Evolutionary conservation across 2,329 filamentous ascomycete genomes (phyloP), one percentile per base, ranked within the genome.

Genomic region (Fulvia fulva): DNA sequence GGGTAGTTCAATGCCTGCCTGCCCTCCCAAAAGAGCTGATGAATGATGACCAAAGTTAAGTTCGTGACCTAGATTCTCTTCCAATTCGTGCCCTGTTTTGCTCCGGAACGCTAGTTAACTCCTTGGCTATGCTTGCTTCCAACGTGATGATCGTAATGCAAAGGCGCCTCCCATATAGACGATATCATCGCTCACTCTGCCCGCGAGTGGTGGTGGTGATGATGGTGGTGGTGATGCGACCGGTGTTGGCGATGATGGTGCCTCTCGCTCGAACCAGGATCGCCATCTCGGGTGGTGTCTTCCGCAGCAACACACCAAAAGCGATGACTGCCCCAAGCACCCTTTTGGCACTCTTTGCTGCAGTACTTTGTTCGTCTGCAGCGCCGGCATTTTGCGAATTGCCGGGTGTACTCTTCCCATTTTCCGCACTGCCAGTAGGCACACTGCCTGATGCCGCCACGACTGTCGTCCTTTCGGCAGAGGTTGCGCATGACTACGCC

Each of bases 271-370:
- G 65, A 60, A 23, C 64, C 63, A 34, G 57, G 60, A 45, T 65
- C 66, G 23, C 63, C 62, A 32, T 65, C 59, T 46, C 63, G n/a
- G n/a, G n/a, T 57, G 25, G 76, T 67, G 44, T 71, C 69, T 56
- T 82, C 82, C 16, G 89, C 89, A 59, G 88, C 87, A 58, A 94
- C 88, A 74, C 94, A 99, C 94, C 94, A 99, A 77, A 97, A 95
- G 61, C 94, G 87, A 74, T 99, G 94, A 76, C 91, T 97, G 26
- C 94, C 91, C 94, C 94, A 99, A 9, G 94, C 95, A 68, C 90
- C 95, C 81, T 97, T 97, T 77, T 99, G 94, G 76, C 94, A 99
- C 75, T 99, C 94, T 77, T 99, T 99, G 83, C 92, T 97, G 86
- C 94, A 99, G 63, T 72, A 72, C 55, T 99, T 99, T 62, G 94